Base-by-base conservation (phyloP, 208 protist species). In the Acanthamoeba sp. region DNA sequence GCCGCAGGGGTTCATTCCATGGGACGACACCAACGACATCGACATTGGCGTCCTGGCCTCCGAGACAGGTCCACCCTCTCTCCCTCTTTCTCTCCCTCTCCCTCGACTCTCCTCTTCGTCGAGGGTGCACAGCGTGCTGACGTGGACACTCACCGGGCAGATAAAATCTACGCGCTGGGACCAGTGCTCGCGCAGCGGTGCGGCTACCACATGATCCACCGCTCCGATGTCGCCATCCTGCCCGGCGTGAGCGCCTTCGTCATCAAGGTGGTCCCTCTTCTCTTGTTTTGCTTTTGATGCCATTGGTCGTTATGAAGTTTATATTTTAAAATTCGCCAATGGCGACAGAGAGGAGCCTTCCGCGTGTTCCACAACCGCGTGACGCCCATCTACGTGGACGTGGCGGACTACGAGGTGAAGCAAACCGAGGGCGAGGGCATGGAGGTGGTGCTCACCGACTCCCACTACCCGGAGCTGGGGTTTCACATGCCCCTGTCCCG, bases 11-110 rank as follows among this genome's bases (percentile, higher is more conserved):
- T 88, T 88, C 22, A 88, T 88, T 5, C 80, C 80, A 3, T 88
- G 80, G 80, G 80, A 88, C 36, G 80, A 88, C 42, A 88, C 50
- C 29, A 78, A 78, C 18, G 80, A 88, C 50, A 88, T 88, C 22
- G 80, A 88, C 80, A 36, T 88, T 14, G 80, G 80, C 40, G 80
- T 88, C 3, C 40, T 88, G n/a, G 80, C 80, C 22, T 64, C 80
- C 38, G 80, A 88, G 29, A 88, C 48, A 32, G 80, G 48, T 88
- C 9, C 27, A 9, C 40, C 22, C 9, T 40, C 4, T n/a, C n/a
- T 59, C 5, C 20, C 1, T 1, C n/a, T 78, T 78, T 45, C 69
- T 78, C 2, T 32, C 59, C 27, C 20, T 66, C 9, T 66, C n/a
- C 1, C 59, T 2, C 2, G 9, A 50, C 7, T 9, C 62, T 69